Base-by-base conservation (phyloP, 331 rosid species). In the Malus hybrid region DNA sequence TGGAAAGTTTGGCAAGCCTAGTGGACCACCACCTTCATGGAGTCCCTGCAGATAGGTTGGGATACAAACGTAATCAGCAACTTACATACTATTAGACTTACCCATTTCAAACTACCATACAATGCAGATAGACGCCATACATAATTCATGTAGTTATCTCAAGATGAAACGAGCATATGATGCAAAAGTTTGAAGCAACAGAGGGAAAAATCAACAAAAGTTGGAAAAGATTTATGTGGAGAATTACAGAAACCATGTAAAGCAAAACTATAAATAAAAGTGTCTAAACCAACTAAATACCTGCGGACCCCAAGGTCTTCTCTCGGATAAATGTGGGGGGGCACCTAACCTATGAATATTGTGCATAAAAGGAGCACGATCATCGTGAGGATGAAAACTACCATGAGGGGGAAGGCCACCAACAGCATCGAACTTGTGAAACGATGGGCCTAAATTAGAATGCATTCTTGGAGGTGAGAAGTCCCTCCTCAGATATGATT, bases 241-340 rank as follows among this genome's bases (percentile, higher is more conserved):
- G 50, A 44, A 44, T 10, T 44, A 44, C 50, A 44, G 15, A 44
- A 44, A 11, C 50, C 50, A 3, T 65, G 22, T 34, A 63, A 59
- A 28, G 76, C 64, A 82, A 61, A 76, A 71, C 27, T 10, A 52
- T 24, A 22, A 76, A 59, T 56, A 54, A 69, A 80, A 72, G 64
- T 57, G 27, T 28, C 11, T 22, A 70, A 56, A 6, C 19, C 15
- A 72, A 62, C 78, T 55, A 76, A 67, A 77, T 87, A 95, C 99
- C 97, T 85, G 95, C 73, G 96, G 84, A 65, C 87, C 95, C 97
- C 99, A 95, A 62, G 90, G 92, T 80, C 86, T 90, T 86, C 97
- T 89, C 75, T 95, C 99, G 31, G 96, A 83, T 46, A 86, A 33
- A 77, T 84, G 87, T 39, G 86, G 84, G 52, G 86, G 89, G 75